Evolutionary conservation across 2,329 filamentous ascomycete genomes (phyloP).

Genomic region (Colletotrichum brevisporum): DNA sequence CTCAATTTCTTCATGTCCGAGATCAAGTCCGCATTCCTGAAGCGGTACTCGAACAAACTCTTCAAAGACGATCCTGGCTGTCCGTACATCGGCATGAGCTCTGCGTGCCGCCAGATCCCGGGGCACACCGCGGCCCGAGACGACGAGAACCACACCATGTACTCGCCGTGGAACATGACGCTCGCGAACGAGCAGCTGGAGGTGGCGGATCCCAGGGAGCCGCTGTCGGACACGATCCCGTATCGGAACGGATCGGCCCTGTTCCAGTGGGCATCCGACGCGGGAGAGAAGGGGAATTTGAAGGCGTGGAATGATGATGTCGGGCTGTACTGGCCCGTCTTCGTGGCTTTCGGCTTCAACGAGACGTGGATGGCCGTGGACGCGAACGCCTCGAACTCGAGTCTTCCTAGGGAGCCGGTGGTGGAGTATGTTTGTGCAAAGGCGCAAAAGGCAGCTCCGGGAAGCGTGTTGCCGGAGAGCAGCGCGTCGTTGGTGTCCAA

Average conservation of each 20-base stretch:
- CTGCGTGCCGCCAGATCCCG: not conserved
- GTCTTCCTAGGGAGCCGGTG: not conserved
- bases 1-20: not conserved
- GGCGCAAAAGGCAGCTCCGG: not conserved
- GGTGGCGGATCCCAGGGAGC: not conserved
- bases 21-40: not conserved
- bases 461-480: not conserved
- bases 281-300: not conserved
- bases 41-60: not conserved
- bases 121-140: not conserved
- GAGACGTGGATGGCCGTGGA: conserved; percentile 9
- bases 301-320: conserved; percentile 1
- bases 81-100: not conserved
- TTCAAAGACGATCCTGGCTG: not conserved
- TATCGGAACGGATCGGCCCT: conserved; percentile 4
- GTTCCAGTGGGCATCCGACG: not conserved
- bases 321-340: not conserved
- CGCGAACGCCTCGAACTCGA: conserved; percentile 3
- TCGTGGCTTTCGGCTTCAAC: not conserved
- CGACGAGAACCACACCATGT: not conserved
- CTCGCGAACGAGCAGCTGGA: not conserved
- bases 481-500: not conserved
- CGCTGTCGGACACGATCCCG: not conserved
- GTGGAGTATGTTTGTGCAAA: not conserved
- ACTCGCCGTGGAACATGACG: conserved; percentile 2